Evolutionary conservation across 2,329 filamentous ascomycete genomes (phyloP), one percentile per base, ranked within the genome.

Genomic region (Diaporthe sp.): DNA sequence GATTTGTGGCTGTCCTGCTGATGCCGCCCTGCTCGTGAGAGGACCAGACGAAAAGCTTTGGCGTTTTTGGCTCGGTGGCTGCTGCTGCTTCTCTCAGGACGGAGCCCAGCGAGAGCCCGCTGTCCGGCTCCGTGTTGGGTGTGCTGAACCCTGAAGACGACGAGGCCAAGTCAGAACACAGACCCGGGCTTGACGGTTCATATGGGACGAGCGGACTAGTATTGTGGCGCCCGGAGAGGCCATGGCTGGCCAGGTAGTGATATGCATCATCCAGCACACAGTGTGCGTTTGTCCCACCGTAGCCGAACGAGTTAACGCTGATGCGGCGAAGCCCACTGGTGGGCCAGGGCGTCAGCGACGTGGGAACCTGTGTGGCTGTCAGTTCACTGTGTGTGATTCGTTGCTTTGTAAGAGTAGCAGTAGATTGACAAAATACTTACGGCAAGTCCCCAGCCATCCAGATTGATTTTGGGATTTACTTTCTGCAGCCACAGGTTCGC

Each of bases 241-340:
- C 61, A 47, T 47, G 51, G 28, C 39, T 49, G 10, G n/a, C 20
- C 12, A 71, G 49, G 25, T 63, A 72, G 31, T 63, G 37, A 13
- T 47, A 51, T 10, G 73, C 58, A 44, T 75, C 73, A 13, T 74
- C 63, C 7, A 74, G 13, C 10, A 74, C 17, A 22, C 49, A 67
- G 22, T 88, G 87, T 5, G 84, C 85, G 76, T 88, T 88, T 13
- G 87, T 85, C 53, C 83, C 86, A 25, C 85, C 87, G 37, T 85
- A 87, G 1, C 87, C 87, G 68, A 89, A 89, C 71, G 83, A 85
- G 80, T 89, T 89, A 75, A 90, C 82, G 77, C 87, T 89, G 76
- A 88, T 85, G 25, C 72, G 61, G 15, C 72, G 37, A 20, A 51
- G 58, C 13, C 73, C 49, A 31, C 6, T n/a, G 13, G 73, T 49